Base-by-base conservation (phyloP, 2,329 filamentous ascomycete genomes). In the Cercospora canescens region DNA sequence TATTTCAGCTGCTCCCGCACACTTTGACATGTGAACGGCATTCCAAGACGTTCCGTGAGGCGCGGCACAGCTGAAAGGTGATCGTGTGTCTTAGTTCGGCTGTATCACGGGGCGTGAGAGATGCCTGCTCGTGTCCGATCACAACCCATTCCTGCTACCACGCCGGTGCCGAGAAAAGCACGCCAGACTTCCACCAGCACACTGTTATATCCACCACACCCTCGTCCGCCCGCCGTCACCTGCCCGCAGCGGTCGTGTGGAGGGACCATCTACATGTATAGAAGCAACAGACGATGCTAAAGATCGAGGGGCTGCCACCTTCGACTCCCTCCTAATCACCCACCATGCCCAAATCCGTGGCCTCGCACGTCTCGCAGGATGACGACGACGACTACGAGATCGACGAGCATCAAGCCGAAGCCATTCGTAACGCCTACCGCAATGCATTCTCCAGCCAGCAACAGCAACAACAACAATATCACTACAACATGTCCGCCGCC, bases 281-380 rank as follows among this genome's bases (percentile, higher is more conserved):
- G 26, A 55, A 32, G 28, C 8, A 35, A 0, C 28, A 18, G 52
- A 32, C 21, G 5, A 50, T 50, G 45, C 45, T 50, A 14, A 50
- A 26, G 21, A 24, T 6, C 45, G 45, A 50, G 45, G 21, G 14
- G 45, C 21, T 50, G 37, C 48, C 30, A 28, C 35, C 28, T 24
- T 28, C n/a, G 61, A 35, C 1, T n/a, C 14, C 16, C 16, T 4
- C 24, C 21, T 21, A 32, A 41, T 30, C 62, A 14, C 4, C 55
- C 61, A 72, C 52, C 41, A 78, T 78, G 77, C 76, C 77, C 6
- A 76, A 73, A 64, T 77, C 76, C 48, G 68, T 75, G 62, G 69
- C 73, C 28, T 76, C 74, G 9, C 73, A 73, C 64, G 68, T 67
- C 66, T 71, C 66, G 56, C 76, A 71, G 63, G 79, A 76, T 67